phyloP scores from a whole-genome alignment of 75 land plant genomes.

The Chamaecyparis obtusa region DNA sequence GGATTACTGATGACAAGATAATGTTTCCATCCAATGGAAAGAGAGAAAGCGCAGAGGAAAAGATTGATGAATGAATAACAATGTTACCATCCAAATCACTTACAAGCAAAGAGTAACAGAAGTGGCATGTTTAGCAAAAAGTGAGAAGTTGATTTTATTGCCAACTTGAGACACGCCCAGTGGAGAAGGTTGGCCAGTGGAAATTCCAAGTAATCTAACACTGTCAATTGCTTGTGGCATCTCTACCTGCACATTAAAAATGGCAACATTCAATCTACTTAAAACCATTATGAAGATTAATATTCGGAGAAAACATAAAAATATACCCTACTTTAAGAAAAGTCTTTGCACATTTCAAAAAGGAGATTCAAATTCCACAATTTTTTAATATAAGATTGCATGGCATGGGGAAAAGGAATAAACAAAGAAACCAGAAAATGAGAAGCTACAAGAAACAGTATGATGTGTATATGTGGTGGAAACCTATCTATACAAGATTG shows the following conservation, averaged over 20 bases:
- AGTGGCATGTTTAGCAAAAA: slow-evolving; percentile 84
- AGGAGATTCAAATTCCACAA: not conserved
- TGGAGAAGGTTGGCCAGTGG: slow-evolving; percentile 71
- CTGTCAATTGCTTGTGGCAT: not conserved
- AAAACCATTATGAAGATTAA: not conserved
- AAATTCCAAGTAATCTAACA: slow-evolving; percentile 18
- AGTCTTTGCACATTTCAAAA: not conserved
- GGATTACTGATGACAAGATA: not conserved
- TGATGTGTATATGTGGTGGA: not conserved
- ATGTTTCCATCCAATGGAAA: not conserved
- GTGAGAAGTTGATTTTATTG: slow-evolving; percentile 81
- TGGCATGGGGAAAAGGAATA: not conserved
- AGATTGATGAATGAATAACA: not conserved
- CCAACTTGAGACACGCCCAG: slow-evolving; percentile 78
- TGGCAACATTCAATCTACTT: not conserved
- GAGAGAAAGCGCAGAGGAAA: not conserved
- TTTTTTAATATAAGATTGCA: not conserved
- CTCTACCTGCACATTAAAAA: slow-evolving; percentile 2
- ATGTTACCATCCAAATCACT: slow-evolving; percentile 27
- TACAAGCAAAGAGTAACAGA: slow-evolving; percentile 79
- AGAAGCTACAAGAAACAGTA: not conserved
- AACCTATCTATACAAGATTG: not conserved
- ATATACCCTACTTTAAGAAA: not conserved
- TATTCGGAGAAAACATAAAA: not conserved
- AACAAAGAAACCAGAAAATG: not conserved